Evolutionary conservation across 176 grass and related monocot species (phyloP), one percentile per base, ranked within the genome.

Genomic region (Cymbopogon citratus): DNA sequence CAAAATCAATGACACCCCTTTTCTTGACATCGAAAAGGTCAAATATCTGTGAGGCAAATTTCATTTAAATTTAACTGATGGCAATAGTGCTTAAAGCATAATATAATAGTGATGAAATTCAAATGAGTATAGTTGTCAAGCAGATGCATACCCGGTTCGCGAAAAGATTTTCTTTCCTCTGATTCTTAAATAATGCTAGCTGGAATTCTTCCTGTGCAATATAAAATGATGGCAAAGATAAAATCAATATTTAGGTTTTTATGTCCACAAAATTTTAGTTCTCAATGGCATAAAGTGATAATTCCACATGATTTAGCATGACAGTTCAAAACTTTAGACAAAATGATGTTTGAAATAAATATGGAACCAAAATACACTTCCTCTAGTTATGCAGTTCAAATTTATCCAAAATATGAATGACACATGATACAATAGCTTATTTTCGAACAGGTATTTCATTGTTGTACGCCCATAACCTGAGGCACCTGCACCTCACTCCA

Each of bases 21-120:
- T 88, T 90, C 76, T 99, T 99, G 35, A 95, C 92, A 85, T 99
- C 96, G 63, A 99, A 99, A 86, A 99, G 87, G 74, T 92, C 85
- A 51, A 99, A 99, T 73, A 99, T 93, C 96, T 99, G 83, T 59
- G 85, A 86, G 48, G 69, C 25, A 13, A 11, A 66, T 79, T 66
- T 73, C 39, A 59, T 74, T 48, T 69, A 76, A 84, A 86, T 77
- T 87, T 74, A 83, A 56, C 1, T 27, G 25, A 74, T 56, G 45
- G 19, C 12, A 36, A 63, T 63, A 64, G 27, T 59, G 68, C 65
- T 15, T 63, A 57, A 66, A 70, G 69, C 51, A 84, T 35, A 59
- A 41, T 7, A 80, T 6, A 15, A 56, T 21, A 61, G 15, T 78
- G 34, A 60, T 12, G 19, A 80, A 84, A 38, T 7, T 66, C 7